Percentiles rank a stretch among this genome's conserved stretches.
Conservation (phyloP, 176 grass and related monocot genomes). For the Rhynchospora pubera region DNA sequence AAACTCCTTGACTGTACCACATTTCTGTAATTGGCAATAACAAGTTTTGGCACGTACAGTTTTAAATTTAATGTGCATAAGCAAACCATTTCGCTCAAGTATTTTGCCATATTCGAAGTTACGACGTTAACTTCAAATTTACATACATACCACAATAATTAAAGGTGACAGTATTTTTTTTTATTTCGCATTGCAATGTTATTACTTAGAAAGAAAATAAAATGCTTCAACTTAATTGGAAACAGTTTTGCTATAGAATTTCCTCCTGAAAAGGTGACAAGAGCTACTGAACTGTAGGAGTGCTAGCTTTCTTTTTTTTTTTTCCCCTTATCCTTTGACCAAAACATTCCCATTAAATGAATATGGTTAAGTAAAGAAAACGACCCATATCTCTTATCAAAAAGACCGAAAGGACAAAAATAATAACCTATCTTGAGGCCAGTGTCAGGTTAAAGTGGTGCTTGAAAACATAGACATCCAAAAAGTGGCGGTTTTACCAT, state of each 20-base stretch:
- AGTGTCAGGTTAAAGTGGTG: background rate
- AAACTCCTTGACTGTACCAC: background rate
- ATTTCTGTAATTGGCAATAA: background rate
- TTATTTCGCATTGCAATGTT: too few relatives aligned
- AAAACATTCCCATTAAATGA: conserved; percentile 7
- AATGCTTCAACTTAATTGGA: background rate
- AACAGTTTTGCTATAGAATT: background rate
- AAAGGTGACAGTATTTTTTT: background rate
- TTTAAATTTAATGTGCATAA: background rate
- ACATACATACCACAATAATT: background rate
- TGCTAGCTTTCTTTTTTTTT: background rate
- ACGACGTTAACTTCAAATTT: background rate
- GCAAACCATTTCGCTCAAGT: background rate
- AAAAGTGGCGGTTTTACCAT: background rate
- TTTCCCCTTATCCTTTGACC: background rate
- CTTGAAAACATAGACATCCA: background rate
- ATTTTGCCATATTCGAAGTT: background rate
- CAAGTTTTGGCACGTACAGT: background rate
- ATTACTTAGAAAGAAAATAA: background rate
- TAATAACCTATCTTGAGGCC: background rate
- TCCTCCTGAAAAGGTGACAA: background rate
- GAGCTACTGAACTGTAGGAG: background rate
- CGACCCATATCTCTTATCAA: background rate
- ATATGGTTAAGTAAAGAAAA: background rate
- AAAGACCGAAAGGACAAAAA: background rate